Percentiles rank a stretch among this genome's conserved stretches.
Conservation (phyloP, 257 asterid genomes). For the Craterostigma plantagineum region DNA sequence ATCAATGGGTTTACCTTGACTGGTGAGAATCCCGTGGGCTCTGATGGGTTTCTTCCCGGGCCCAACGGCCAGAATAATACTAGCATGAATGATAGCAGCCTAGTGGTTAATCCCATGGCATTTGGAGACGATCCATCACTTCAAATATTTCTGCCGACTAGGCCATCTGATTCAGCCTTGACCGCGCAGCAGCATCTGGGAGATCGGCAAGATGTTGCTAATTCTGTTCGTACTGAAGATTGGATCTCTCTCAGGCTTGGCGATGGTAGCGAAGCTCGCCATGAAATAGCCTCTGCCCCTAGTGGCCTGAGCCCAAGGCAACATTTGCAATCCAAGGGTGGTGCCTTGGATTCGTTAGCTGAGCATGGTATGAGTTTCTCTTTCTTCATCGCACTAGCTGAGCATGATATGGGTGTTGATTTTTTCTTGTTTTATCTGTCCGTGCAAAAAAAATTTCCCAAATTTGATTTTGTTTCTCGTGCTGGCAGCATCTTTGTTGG, state of each 20-base stretch:
- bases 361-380: conserved; percentile 30
- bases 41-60: conserved; percentile 35
- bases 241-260: conserved; percentile 90
- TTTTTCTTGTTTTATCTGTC: background rate
- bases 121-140: conserved; percentile 76
- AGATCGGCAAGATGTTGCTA: conserved; percentile 40
- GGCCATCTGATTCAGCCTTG: conserved; percentile 42
- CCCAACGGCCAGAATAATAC: conserved; percentile 20
- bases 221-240: conserved; percentile 56
- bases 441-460: background rate
- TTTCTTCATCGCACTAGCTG: background rate
- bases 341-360: conserved; percentile 37
- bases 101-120: conserved; percentile 59
- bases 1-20: conserved; percentile 31
- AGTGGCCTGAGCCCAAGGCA: conserved; percentile 29
- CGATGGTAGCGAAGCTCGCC: conserved; percentile 33
- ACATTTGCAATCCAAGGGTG: conserved; percentile 30
- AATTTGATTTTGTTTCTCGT: conserved; percentile 1
- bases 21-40: conserved; percentile 34
- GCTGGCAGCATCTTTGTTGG: conserved; percentile 53
- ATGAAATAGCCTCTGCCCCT: conserved; percentile 24
- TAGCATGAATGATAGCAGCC: conserved; percentile 25
- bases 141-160: conserved; percentile 84
- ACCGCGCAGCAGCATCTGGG: conserved; percentile 30
- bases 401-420: background rate